phyloP scores from a whole-genome alignment of 441 rosid species.

The Brassica balearica region DNA sequence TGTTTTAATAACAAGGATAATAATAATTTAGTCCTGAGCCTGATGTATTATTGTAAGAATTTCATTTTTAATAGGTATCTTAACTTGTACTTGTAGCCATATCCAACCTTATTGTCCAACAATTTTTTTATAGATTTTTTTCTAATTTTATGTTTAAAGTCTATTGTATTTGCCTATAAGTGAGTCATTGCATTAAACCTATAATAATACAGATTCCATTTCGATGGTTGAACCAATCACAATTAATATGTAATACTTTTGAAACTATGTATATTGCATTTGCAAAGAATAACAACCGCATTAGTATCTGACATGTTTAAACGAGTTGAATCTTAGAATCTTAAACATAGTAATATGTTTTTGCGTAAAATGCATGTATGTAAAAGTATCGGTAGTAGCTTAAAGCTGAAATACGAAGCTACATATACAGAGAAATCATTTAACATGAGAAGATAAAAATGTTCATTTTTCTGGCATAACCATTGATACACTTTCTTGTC shows the following conservation, averaged over 20 bases:
- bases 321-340: not conserved
- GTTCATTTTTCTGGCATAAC: constrained; percentile 9
- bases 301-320: constrained; percentile 12
- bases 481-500: constrained; percentile 18
- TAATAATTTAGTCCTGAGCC: constrained; percentile 4
- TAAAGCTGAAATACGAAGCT: not conserved
- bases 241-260: not conserved
- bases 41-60: constrained; percentile 26
- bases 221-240: constrained; percentile 1
- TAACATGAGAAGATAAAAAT: not conserved
- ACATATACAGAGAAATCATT: not conserved
- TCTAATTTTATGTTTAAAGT: not conserved
- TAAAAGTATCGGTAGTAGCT: not conserved
- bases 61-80: constrained; percentile 9
- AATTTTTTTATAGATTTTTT: too few species aligned
- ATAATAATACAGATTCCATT: not conserved
- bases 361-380: not conserved
- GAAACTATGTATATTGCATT: not conserved
- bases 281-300: not conserved
- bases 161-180: too few species aligned
- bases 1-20: not conserved
- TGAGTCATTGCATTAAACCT: not conserved
- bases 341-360: not conserved
- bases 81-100: constrained; percentile 27
- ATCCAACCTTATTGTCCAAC: constrained; percentile 16